Base-by-base conservation (phyloP, 2,329 filamentous ascomycete genomes). In the Ilyonectria destructans region DNA sequence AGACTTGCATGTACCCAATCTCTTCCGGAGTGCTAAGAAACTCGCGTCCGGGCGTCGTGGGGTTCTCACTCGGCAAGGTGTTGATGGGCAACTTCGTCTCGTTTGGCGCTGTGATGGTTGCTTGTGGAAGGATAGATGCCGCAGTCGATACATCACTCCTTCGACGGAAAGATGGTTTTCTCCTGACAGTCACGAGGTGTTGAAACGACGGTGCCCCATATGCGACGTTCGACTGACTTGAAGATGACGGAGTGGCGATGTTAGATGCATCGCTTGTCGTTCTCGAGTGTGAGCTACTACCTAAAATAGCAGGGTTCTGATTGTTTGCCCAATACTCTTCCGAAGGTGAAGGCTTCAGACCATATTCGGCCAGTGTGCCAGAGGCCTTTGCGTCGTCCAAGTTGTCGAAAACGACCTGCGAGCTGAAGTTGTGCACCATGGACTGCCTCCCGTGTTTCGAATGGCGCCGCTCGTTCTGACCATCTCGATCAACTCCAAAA, bases 1-100 rank as follows among this genome's bases (percentile, higher is more conserved):
- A 98, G 0, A 95, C 91, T 79, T 97, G 94, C 92, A 98, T 94
- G 77, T 95, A 95, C n/a, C 92, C 83, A 0, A 96, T 88, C 78
- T 97, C 94, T 65, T 97, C 93, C 10, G 91, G 88, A 4, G 89
- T 90, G 71, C 89, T 91, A 52, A 97, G 85, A 73, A 89, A 93
- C 58, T 93, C 88, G 43, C 89, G 81, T 2, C 81, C 78, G 1
- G 77, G 76, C 8, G 60, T 35, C 13, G 63, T 61, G 17, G 45
- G 35, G 8, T 19, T 57, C 2, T 69, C 26, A 26, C 26, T 26
- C 26, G 26, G 26, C 26, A 26, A 45, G 75, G 70, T 2, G 77
- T 77, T 45, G 82, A 82, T 3, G 80, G 79, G 17, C 81, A 78
- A 3, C 81, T 78, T 2, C 83, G 83, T 2, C 81, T 79, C 3